A percentile compares a stretch with the other conserved stretches of the same genome.
phyloP scores from a whole-genome alignment of 495 filamentous ascomycete genomes.

The Thozetella sp. region DNA sequence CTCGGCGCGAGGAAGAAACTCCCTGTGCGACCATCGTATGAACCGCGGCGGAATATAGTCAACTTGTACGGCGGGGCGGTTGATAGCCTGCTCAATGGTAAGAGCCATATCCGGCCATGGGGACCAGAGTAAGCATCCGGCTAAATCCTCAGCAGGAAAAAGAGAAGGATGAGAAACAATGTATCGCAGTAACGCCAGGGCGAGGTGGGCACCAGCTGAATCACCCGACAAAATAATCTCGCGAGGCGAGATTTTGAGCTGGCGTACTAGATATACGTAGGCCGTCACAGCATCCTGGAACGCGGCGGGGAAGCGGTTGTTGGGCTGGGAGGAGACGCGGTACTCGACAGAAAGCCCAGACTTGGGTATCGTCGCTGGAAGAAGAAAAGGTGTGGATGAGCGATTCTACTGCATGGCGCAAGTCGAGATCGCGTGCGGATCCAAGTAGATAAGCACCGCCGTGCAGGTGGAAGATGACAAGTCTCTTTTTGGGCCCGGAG shows the following conservation, averaged over 20 bases:
- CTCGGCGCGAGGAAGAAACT: too few species aligned
- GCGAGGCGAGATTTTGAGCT: constrained; percentile 22
- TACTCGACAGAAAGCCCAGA: constrained; percentile 32
- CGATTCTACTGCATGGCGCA: constrained; percentile 9
- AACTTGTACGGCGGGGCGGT: too few species aligned
- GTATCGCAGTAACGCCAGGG: constrained; percentile 36
- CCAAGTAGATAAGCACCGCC: constrained; percentile 47
- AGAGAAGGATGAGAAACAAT: constrained; percentile 13
- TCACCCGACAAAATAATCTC: constrained; percentile 21
- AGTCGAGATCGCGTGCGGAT: constrained; percentile 26
- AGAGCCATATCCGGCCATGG: constrained; percentile 19
- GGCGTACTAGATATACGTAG: constrained; percentile 34
- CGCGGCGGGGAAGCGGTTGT: constrained; percentile 38
- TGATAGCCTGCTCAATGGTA: too few species aligned
- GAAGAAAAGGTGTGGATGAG: constrained; percentile 17
- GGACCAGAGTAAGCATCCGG: constrained; percentile 17
- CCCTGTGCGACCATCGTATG: too few species aligned
- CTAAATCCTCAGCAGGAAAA: constrained; percentile 7
- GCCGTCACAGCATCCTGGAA: constrained; percentile 44
- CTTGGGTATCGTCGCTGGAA: constrained; percentile 10
- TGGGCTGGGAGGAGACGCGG: constrained; percentile 26
- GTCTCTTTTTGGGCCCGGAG: neutral
- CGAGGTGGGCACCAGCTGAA: constrained; percentile 22
- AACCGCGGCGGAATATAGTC: too few species aligned
- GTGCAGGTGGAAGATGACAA: constrained; percentile 48